Evolutionary conservation across 1,284 basidiomycete species (phyloP).

Genomic region (Xanthoconium separans): DNA sequence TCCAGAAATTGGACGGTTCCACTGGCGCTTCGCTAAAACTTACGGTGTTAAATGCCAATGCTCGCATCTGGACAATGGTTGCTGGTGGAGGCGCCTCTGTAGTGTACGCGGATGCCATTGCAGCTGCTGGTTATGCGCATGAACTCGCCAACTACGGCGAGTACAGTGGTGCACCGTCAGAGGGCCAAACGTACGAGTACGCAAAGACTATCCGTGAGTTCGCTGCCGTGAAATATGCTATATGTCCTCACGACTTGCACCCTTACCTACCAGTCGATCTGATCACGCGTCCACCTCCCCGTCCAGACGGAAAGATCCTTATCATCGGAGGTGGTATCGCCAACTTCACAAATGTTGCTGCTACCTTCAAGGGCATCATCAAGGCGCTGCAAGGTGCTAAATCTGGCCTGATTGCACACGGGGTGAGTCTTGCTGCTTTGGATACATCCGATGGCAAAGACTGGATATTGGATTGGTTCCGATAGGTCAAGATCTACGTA

Average conservation of each 20-base stretch:
- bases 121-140: slow-evolving; percentile 93
- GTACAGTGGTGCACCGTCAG: slow-evolving; percentile 98
- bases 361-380: slow-evolving; percentile 99
- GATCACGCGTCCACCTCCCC: slow-evolving; percentile 87
- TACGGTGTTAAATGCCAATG: slow-evolving; percentile 93
- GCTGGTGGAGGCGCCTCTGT: slow-evolving; percentile 87
- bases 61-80: slow-evolving; percentile 99
- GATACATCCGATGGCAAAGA: not conserved
- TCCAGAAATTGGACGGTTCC: slow-evolving; percentile 95
- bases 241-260: not conserved
- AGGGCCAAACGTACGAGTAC: slow-evolving; percentile 99
- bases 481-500: slow-evolving; percentile 87
- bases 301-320: slow-evolving; percentile 92
- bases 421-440: slow-evolving; percentile 13
- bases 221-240: not conserved
- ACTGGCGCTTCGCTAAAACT: slow-evolving; percentile 98
- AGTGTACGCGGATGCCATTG: slow-evolving; percentile 94
- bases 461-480: not conserved
- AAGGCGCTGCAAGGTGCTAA: slow-evolving; percentile 95
- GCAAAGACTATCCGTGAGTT: slow-evolving; percentile 92
- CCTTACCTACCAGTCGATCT: slow-evolving; percentile 68
- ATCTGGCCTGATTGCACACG: slow-evolving; percentile 77
- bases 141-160: slow-evolving; percentile 99
- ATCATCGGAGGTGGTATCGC: slow-evolving; percentile 99
- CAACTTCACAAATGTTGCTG: slow-evolving; percentile 99